Percentiles rank a stretch among this genome's conserved stretches.
Evolutionary conservation across 345 rosid genomes (phyloP).

Genomic region (Adansonia digitata): DNA sequence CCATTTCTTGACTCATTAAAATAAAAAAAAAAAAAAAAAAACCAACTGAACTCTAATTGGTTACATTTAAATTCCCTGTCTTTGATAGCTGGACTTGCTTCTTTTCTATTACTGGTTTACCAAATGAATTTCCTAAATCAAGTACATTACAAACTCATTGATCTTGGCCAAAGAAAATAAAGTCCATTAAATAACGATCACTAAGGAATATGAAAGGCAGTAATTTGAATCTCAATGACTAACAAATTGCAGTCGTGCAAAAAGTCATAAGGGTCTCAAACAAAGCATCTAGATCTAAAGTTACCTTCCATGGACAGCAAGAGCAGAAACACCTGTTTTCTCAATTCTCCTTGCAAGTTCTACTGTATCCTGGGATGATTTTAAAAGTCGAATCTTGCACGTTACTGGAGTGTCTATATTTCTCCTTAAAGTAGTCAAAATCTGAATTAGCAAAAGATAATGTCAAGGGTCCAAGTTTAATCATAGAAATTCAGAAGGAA

Average conservation of each 20-base stretch:
- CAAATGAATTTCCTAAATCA: not conserved
- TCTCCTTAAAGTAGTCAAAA: constrained; percentile 77
- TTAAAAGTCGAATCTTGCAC: constrained; percentile 81
- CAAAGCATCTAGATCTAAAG: constrained; percentile 7
- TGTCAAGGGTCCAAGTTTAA: not conserved
- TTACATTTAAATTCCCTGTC: not conserved
- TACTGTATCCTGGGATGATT: constrained; percentile 72
- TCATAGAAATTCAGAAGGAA: constrained; percentile 1
- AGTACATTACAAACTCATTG: not conserved
- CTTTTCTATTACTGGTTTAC: not conserved
- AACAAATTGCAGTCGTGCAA: not conserved
- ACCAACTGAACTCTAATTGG: not conserved
- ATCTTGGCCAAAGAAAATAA: not conserved
- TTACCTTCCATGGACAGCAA: constrained; percentile 93
- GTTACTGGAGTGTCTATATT: constrained; percentile 77
- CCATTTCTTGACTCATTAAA: too few species aligned
- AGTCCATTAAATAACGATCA: not conserved
- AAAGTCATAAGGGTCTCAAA: not conserved
- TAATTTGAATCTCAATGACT: not conserved
- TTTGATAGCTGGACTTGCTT: not conserved
- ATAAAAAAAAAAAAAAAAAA: too few species aligned
- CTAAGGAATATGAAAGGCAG: not conserved
- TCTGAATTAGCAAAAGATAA: constrained; percentile 33
- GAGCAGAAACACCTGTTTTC: constrained; percentile 89
- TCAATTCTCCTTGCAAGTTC: constrained; percentile 90